phyloP scores from a whole-genome alignment of 305 asterid species.

The Solanum chacoense region DNA sequence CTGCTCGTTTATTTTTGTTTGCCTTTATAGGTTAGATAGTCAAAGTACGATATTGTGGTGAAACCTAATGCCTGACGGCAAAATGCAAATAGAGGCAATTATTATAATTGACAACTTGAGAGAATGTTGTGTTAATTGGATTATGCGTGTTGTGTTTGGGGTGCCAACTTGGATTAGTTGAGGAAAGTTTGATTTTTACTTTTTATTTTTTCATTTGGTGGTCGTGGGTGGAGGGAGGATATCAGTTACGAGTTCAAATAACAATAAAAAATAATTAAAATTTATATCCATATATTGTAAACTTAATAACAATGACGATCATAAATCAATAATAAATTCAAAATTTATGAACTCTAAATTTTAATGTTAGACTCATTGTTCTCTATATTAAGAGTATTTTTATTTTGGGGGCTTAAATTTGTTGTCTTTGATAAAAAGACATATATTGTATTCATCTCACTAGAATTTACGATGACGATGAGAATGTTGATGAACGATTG shows the following conservation, averaged over 20 bases:
- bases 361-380: neutral
- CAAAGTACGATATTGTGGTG: neutral
- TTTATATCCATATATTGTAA: neutral
- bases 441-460: neutral
- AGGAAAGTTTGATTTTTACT: neutral
- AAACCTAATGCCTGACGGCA: neutral
- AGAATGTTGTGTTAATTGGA: neutral
- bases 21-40: neutral
- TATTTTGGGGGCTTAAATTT: neutral
- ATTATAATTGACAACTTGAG: neutral
- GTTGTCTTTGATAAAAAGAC: neutral
- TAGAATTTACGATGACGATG: neutral
- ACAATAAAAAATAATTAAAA: no score
- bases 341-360: neutral
- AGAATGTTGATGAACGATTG: neutral
- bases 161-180: neutral
- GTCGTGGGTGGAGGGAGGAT: neutral
- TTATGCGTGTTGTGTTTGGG: neutral
- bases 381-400: neutral
- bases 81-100: neutral
- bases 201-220: neutral
- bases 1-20: neutral
- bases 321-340: neutral
- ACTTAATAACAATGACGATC: neutral
- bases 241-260: neutral